Evolutionary conservation across 23 red algal genomes (phyloP).

Genomic region (Gracilariopsis chorda): DNA sequence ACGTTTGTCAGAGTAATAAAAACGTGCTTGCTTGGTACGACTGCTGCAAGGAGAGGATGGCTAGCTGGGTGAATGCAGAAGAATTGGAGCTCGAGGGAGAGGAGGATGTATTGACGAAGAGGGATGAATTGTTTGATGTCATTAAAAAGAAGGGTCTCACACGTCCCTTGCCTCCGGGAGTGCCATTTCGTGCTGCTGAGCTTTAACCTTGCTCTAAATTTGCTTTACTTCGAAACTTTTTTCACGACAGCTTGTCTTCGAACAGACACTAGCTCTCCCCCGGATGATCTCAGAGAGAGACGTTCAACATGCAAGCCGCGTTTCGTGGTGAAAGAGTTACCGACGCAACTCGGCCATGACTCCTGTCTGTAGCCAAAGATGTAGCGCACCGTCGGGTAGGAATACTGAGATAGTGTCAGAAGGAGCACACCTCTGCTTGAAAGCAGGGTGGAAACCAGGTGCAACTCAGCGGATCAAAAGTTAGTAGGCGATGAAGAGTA

Average conservation of each 20-base stretch:
- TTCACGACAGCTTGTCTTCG: slow-evolving; percentile 8
- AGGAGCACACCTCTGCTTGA: not conserved
- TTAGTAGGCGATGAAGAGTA: slow-evolving; percentile 16
- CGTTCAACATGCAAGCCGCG: not conserved
- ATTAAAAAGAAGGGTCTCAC: not conserved
- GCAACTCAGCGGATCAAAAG: slow-evolving; percentile 19
- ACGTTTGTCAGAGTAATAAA: not conserved
- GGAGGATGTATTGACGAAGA: not conserved
- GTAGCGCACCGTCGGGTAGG: slow-evolving; percentile 25
- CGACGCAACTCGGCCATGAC: slow-evolving; percentile 14
- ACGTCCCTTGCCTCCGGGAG: not conserved
- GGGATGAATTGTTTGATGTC: not conserved
- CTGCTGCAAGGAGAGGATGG: not conserved
- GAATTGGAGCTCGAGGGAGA: not conserved
- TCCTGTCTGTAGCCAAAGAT: slow-evolving; percentile 7
- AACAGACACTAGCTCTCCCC: slow-evolving; percentile 13
- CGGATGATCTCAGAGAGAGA: slow-evolving; percentile 13
- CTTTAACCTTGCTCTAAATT: too few species aligned
- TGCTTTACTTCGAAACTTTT: not conserved
- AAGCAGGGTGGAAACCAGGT: not conserved
- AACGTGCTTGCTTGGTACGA: not conserved
- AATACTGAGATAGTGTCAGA: not conserved
- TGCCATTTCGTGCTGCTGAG: not conserved
- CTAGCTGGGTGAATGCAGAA: not conserved
- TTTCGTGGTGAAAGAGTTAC: slow-evolving; percentile 9